Base-by-base conservation (phyloP, 176 grass and related monocot genomes). In the Avena insularis region DNA sequence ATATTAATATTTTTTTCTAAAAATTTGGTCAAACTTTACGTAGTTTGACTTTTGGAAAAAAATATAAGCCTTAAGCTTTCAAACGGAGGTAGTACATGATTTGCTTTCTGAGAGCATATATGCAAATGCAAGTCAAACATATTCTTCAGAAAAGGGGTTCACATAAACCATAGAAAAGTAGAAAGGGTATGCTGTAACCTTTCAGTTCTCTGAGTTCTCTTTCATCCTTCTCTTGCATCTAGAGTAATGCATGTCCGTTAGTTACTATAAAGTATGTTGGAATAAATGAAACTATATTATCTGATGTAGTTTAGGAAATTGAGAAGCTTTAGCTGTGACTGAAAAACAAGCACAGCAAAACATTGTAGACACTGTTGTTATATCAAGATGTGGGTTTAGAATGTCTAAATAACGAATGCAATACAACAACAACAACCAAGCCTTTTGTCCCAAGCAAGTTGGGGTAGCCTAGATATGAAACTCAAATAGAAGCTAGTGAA, bases 281-380 rank as follows among this genome's bases (percentile, higher is more conserved):
- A 67, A 8, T 86, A 50, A 65, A 86, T 45, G n/a, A 29, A 78
- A 45, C 45, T 69, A 7, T 57, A 20, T 6, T 57, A 13, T 33
- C 48, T 74, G 17, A 2, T 56, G 3, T 81, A 58, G 36, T 75
- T 88, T 57, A 49, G 61, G 23, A 23, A 66, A 83, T 19, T 82
- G 70, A 74, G 47, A 75, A 76, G 58, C 10, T 46, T 57, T 77
- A 33, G 21, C 15, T 88, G 5, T 19, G 31, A 36, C 20, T 75
- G 11, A 23, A 76, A 63, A 27, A 40, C 38, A 40, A 47, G 21
- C 47, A 66, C 33, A 85, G 71, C 46, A 79, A 16, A 54, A 40
- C 38, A 40, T 40, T 40, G 38, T 40, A 40, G 38, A 40, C 38
- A 40, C 38, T n/a, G 13, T 56, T 82, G 19, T 51, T 48, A 36